Percentiles rank a stretch among this genome's conserved stretches.
phyloP scores from a whole-genome alignment of 306 rosid species.

The Dryas octopetala region DNA sequence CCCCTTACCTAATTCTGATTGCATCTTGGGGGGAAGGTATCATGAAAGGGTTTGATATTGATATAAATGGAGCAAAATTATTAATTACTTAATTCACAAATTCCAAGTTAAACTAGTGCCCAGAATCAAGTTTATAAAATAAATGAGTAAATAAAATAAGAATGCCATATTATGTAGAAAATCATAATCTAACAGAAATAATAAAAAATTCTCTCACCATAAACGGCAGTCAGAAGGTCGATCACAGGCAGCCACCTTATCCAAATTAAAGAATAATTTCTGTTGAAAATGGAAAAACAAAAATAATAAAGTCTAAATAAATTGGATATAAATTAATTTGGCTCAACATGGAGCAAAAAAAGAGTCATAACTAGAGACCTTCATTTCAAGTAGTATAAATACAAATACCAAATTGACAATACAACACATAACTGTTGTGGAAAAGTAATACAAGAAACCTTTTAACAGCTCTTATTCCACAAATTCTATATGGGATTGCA shows the following conservation, averaged over 20 bases:
- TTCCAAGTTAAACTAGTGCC: not conserved
- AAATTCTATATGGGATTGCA: not conserved
- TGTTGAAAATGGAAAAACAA: conserved; percentile 35
- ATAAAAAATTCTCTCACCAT: conserved; percentile 60
- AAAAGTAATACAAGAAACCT: not conserved
- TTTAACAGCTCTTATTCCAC: not conserved
- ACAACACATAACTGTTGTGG: not conserved
- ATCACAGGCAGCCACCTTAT: conserved; percentile 66
- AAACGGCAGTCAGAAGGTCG: conserved; percentile 64
- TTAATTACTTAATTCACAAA: not conserved
- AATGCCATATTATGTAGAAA: not conserved
- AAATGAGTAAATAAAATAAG: not conserved
- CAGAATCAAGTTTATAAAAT: not conserved
- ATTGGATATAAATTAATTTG: not conserved
- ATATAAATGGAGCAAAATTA: not conserved
- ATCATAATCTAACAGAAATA: not conserved
- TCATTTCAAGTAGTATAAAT: not conserved
- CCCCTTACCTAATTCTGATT: too few species aligned
- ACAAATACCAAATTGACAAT: not conserved
- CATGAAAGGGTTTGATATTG: too few species aligned
- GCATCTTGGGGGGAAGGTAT: too few species aligned
- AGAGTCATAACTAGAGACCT: not conserved
- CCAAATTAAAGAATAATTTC: conserved; percentile 80
- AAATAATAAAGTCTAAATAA: not conserved
- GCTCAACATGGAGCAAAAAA: not conserved